Base-by-base conservation (phyloP, 768 basidiomycete species). In the Pleurotus cornucopiae region DNA sequence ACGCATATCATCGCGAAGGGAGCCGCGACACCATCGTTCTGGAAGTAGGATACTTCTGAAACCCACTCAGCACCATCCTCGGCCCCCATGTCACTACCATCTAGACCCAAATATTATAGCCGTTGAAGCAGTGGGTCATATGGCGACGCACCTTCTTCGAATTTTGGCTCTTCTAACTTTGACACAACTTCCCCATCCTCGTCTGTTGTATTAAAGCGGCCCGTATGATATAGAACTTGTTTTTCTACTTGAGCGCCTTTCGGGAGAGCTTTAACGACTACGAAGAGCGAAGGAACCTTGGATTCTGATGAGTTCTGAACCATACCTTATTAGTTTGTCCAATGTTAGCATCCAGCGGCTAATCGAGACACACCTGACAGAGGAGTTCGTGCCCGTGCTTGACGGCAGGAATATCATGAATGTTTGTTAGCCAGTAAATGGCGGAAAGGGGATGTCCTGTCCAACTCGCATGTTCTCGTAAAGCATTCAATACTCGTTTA, bases 161-260 rank as follows among this genome's bases (percentile, higher is more conserved):
- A 75, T 6, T 62, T 49, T 14, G 84, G 81, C 14, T 61, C 55
- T 26, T 64, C 64, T 6, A 69, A 62, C 45, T 76, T 26, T 73
- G 49, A 4, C 64, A 64, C 1, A 48, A 80, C 81, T n/a, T 72
- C 76, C 30, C 76, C 80, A 30, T 80, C 81, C 37, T 80, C 80
- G 48, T 79, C 79, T 3, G 59, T 54, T 12, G 76, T 54, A n/a
- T 67, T 59, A 55, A 76, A 79, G 37, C 80, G 78, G 2, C 89
- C 87, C 0, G 86, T 89, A 62, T 91, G 89, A 9, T 84, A 65
- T 5, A 89, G 60, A 1, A 86, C 82, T 64, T 93, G 91, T 62
- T 90, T 91, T 66, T 94, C 91, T 9, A 91, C 63, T 34, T 81
- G 66, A 1, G 89, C 91, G 54, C 74, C 77, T 62, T 88, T 90